Base-by-base conservation (phyloP, 495 filamentous ascomycete genomes). In the Paragyromitra xinjiangensis region DNA sequence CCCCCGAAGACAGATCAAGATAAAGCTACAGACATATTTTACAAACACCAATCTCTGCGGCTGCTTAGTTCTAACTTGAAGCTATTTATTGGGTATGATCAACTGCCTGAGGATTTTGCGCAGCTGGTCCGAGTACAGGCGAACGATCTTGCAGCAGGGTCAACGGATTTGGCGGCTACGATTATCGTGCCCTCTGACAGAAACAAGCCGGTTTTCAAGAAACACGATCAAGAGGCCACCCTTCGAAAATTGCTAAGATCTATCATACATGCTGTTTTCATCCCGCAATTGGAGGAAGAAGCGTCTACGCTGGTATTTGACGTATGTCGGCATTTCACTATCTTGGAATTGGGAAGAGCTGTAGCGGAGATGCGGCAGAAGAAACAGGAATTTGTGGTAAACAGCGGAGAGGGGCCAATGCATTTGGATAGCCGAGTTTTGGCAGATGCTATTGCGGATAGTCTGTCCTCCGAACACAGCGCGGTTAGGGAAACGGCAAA, bases 31-130 rank as follows among this genome's bases (percentile, higher is more conserved):
- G 95, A 98, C 79, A 82, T 84, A 7, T 95, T 92, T 80, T 96
- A 98, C 85, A 98, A 98, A 84, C 91, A 93, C 81, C 94, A 98
- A 82, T 94, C 96, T 0, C 89, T 97, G 69, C 89, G 92, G 58
- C 86, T 98, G 67, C 89, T 99, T 63, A 92, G 91, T 67, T 88
- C 94, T 2, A 93, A 98, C 77, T 84, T 96, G 45, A 99, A 98
- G 83, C 87, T 98, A 34, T 89, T 93, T 61, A 91, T 99, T 69
- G 95, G 96, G 8, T 88, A 89, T 75, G 95, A 98, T 81, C 92
- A 86, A 73, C 84, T 98, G 7, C 95, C 95, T 0, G 95, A 98
- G 40, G 95, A 98, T 77, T 89, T 98, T 76, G 89, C 92, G 12
- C 89, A 91, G 39, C 84, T 95, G 12, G 88, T 99, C 61, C 91